These are phyloP conservation scores for Pelagophyceae sp. DNA, from an alignment of 352 stramenopile species.

Conservation along the genomic window DNA sequence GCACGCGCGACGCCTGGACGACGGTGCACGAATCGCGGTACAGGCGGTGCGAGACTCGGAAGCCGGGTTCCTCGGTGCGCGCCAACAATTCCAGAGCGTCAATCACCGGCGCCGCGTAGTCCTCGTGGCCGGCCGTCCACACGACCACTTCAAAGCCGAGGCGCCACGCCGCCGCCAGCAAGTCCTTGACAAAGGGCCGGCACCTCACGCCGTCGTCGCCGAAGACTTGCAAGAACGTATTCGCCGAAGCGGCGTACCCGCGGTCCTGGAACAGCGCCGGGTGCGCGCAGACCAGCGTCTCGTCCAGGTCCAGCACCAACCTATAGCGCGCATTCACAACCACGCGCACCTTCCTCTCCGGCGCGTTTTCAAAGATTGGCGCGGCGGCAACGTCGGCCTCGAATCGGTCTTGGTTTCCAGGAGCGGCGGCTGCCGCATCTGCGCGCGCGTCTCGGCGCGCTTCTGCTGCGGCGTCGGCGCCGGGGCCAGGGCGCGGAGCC, in stretches of 20 bases:
- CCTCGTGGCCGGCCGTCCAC: constrained; percentile 93
- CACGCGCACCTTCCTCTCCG: too few relatives aligned
- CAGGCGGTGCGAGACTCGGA: too few relatives aligned
- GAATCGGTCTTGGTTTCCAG: too few relatives aligned
- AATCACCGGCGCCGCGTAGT: constrained; percentile 92
- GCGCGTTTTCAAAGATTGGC: too few relatives aligned
- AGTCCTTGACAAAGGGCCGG: constrained; percentile 84
- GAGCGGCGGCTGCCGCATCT: too few relatives aligned
- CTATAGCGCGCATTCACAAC: too few relatives aligned
- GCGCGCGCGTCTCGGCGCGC: too few relatives aligned
- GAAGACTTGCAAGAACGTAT: not conserved
- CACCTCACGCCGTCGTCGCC: constrained; percentile 47
- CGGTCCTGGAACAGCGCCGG: constrained; percentile 52
- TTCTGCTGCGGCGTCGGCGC: too few relatives aligned
- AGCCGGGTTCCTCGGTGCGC: constrained; percentile 66
- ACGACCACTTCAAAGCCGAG: constrained; percentile 91
- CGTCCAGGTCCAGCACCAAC: constrained; percentile 93
- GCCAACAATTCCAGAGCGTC: constrained; percentile 88
- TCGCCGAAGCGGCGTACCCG: too few relatives aligned
- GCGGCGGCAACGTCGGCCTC: too few relatives aligned
- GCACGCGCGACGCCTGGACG: constrained; percentile 74
- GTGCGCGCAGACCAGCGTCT: constrained; percentile 93
- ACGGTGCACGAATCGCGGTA: constrained; percentile 87
- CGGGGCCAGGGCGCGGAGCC: too few relatives aligned
- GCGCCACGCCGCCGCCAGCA: constrained; percentile 87